Evolutionary conservation across 108 stramenopile genomes (phyloP).

Genomic region (Cyclotella cryptica): DNA sequence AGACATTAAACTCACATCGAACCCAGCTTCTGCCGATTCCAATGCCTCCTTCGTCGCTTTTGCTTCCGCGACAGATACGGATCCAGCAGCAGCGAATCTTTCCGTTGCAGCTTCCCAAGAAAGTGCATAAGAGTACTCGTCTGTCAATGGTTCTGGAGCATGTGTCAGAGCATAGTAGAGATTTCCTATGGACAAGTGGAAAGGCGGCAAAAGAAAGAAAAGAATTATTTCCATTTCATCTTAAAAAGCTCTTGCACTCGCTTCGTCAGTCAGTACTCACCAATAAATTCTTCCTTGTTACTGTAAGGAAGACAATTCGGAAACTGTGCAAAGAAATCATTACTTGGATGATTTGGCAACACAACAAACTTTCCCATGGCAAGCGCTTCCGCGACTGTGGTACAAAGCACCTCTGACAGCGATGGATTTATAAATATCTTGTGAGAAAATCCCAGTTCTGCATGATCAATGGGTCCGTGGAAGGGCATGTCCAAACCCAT

Average conservation of each 20-base stretch:
- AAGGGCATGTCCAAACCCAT: constrained; percentile 77
- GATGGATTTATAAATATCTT: constrained; percentile 91
- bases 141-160: constrained; percentile 78
- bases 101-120: constrained; percentile 91
- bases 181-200: constrained; percentile 48
- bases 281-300: constrained; percentile 84
- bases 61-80: constrained; percentile 72
- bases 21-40: constrained; percentile 61
- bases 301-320: constrained; percentile 87
- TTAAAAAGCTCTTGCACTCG: background rate
- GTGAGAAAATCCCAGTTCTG: constrained; percentile 70
- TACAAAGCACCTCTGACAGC: constrained; percentile 87
- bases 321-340: constrained; percentile 89
- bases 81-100: constrained; percentile 75
- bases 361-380: constrained; percentile 95
- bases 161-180: constrained; percentile 88
- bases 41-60: constrained; percentile 64
- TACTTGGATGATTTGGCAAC: constrained; percentile 72
- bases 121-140: constrained; percentile 67
- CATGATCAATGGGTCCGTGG: constrained; percentile 86
- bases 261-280: constrained; percentile 27
- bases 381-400: constrained; percentile 90
- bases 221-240: background rate
- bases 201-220: background rate
- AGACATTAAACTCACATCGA: constrained; percentile 61